Base-by-base conservation (phyloP, 1,139 yeast genomes). In the Hanseniaspora sp. region DNA sequence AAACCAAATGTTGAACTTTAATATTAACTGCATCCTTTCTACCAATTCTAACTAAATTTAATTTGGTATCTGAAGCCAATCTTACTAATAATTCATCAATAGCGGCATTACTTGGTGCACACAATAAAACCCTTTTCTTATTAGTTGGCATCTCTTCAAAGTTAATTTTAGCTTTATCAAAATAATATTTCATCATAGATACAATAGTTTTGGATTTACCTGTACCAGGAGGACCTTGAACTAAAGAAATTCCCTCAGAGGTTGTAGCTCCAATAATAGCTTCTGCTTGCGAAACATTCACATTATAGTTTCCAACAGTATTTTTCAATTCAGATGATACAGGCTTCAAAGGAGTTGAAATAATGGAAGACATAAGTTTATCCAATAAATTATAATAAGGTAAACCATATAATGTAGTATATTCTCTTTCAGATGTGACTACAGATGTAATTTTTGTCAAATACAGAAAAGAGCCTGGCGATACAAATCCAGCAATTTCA, bases 81-180 rank as follows among this genome's bases (percentile, higher is more conserved):
- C 99, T 82, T 28, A 90, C 63, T n/a, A 90, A 95, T 60, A 94
- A 74, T 64, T 94, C 98, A 70, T 94, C 99, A 7, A 94, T 96
- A 9, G 99, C 99, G 0, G 99, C 99, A 71, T 94, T 94, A 67
- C 96, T 87, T 2, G 99, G 99, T 0, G 98, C 98, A 76, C 98
- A 94, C 34, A 94, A 81, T 54, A 94, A 71, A 3, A 94, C 79
- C 57, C 81, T 77, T 54, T 72, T 73, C 39, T 76, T 77, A 13
- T 62, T 62, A 13, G 57, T 61, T 43, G 61, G 63, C 12, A 60
- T 33, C 31, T 71, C 69, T 12, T 41, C 41, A 44, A 51, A 51
- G 11, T 38, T 31, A 0, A 60, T 40, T n/a, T 63, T 66, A 12
- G 61, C 62, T 34, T 65, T 63, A 0, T 83, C 74, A 56, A 90